Evolutionary conservation across 345 rosid species (phyloP).

Genomic region (Balakata baccata): DNA sequence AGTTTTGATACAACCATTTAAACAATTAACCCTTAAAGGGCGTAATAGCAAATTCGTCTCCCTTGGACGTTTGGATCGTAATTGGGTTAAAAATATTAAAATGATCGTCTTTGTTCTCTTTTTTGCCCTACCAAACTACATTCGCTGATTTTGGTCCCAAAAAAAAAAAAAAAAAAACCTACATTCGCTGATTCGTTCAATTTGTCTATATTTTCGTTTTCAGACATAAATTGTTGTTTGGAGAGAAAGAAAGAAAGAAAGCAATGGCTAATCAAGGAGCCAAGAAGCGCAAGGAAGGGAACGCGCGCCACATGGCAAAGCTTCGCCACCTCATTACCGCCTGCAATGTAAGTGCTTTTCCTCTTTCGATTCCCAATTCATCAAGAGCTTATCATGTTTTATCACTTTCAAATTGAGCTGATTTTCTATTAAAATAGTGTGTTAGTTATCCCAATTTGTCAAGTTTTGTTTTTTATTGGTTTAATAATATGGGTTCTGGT

Average conservation of each 20-base stretch:
- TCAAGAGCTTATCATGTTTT: not conserved
- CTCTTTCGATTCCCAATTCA: slow-evolving; percentile 9
- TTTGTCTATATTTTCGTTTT: not conserved
- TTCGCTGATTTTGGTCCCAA: too few relatives aligned
- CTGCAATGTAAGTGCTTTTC: slow-evolving; percentile 44
- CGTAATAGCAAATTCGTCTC: too few relatives aligned
- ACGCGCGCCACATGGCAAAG: slow-evolving; percentile 68
- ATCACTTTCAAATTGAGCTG: not conserved
- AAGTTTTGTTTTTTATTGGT: not conserved
- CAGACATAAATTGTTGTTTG: not conserved
- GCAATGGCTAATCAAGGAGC: slow-evolving; percentile 93
- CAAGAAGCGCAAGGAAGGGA: slow-evolving; percentile 87
- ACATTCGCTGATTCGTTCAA: not conserved
- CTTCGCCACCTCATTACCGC: slow-evolving; percentile 63
- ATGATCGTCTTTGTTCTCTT: too few relatives aligned
- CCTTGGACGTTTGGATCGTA: too few relatives aligned
- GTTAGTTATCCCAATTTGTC: not conserved
- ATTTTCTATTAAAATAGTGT: not conserved
- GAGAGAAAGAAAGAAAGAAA: not conserved
- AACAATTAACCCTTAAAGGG: too few relatives aligned
- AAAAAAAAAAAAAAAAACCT: too few relatives aligned
- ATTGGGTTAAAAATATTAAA: too few relatives aligned
- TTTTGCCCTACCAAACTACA: too few relatives aligned
- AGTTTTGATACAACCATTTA: too few relatives aligned
- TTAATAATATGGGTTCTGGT: not conserved